phyloP scores from a whole-genome alignment of 2,329 filamentous ascomycete genomes.

The Chrysoporthe deuterocubensis region DNA sequence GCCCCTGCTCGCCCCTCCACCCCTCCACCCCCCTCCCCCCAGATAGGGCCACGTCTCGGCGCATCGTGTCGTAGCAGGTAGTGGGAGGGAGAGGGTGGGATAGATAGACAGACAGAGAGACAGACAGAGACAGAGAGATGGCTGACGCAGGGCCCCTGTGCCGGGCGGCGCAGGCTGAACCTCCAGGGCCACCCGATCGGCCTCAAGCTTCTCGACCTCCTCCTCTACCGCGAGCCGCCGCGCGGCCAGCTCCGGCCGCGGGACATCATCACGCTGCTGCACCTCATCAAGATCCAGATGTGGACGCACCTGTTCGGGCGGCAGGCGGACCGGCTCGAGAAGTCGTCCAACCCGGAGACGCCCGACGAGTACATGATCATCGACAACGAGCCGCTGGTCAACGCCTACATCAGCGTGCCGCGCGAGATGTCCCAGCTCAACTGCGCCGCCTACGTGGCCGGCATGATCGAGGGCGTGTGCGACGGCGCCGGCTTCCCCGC shows the following conservation, averaged over 20 bases:
- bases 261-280: conserved; percentile 86
- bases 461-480: conserved; percentile 93
- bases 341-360: conserved; percentile 78
- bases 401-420: conserved; percentile 89
- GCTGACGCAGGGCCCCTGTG: not conserved
- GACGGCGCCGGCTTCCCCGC: conserved; percentile 91
- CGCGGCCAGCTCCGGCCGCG: conserved; percentile 78
- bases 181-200: conserved; percentile 92
- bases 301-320: conserved; percentile 93
- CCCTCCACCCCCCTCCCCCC: conserved; percentile 7
- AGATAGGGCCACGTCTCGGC: not conserved
- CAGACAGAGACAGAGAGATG: not conserved
- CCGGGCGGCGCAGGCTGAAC: conserved; percentile 68
- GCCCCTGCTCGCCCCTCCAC: conserved; percentile 12
- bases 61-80: no score
- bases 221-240: conserved; percentile 79
- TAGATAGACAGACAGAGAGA: no score
- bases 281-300: conserved; percentile 90
- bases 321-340: conserved; percentile 90
- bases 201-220: conserved; percentile 90
- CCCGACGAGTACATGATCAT: conserved; percentile 99
- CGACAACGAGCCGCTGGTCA: conserved; percentile 96
- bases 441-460: conserved; percentile 93
- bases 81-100: no score
- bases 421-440: conserved; percentile 96